Evolutionary conservation across 2,329 filamentous ascomycete species (phyloP).

Genomic region (Escovopsis sp.): DNA sequence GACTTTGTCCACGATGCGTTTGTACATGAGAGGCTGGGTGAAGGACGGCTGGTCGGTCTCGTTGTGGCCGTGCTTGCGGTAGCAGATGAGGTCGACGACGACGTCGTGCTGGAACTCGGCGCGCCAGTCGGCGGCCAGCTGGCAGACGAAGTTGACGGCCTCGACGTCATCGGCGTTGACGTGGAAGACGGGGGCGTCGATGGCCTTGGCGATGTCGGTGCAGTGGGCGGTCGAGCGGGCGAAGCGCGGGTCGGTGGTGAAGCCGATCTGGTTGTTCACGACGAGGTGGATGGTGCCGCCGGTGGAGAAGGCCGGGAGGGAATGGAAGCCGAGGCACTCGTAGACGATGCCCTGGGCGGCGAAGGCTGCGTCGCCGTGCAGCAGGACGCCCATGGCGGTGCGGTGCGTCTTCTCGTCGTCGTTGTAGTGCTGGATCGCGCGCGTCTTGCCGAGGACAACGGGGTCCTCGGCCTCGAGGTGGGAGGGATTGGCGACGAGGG

Average conservation of each 20-base stretch:
- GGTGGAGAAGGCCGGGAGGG: conserved; percentile 88
- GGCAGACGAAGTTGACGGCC: conserved; percentile 95
- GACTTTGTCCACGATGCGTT: conserved; percentile 76
- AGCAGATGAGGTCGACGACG: conserved; percentile 95
- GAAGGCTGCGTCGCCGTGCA: conserved; percentile 95
- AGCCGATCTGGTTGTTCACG: conserved; percentile 99
- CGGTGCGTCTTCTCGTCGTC: conserved; percentile 80
- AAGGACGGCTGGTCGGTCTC: conserved; percentile 99
- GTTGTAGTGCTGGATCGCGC: conserved; percentile 98
- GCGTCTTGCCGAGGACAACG: conserved; percentile 91
- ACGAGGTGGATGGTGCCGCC: conserved; percentile 94
- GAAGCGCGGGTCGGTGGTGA: conserved; percentile 96
- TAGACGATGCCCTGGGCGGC: conserved; percentile 95
- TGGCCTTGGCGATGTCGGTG: conserved; percentile 97
- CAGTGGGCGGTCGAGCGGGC: conserved; percentile 96
- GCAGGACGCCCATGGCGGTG: conserved; percentile 85
- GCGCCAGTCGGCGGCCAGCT: conserved; percentile 93
- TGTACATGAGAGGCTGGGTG: conserved; percentile 99
- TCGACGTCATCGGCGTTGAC: conserved; percentile 98
- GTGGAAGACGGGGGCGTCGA: conserved; percentile 96
- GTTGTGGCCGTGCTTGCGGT: conserved; percentile 98
- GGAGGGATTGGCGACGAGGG: conserved; percentile 93
- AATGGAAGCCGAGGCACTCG: conserved; percentile 95
- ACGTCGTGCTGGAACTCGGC: conserved; percentile 98
- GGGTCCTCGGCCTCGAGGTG: conserved; percentile 97